Base-by-base conservation (phyloP, 2,329 filamentous ascomycete species). In the Talaromyces rugulosus region DNA sequence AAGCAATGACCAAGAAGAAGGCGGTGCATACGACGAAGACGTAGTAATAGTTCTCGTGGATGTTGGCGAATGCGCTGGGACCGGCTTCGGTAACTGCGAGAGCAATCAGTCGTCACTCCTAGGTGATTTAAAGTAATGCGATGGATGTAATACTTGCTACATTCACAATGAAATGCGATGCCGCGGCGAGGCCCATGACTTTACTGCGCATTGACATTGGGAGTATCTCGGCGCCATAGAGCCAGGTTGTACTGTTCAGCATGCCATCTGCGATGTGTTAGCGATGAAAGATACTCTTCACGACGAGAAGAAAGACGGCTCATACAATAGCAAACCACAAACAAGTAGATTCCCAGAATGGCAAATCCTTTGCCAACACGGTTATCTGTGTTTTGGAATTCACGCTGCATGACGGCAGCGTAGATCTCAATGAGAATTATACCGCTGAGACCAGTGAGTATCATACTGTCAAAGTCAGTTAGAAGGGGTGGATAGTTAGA, bases 21-120 rank as follows among this genome's bases (percentile, higher is more conserved):
- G 73, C 30, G 1, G 80, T 80, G 66, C 83, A 85, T 5, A 66
- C 79, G 1, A 85, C 82, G 63, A 86, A 86, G 18, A 86, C 83
- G 63, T 85, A 86, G 69, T 86, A 86, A 69, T 85, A 86, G 65
- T 85, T 86, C 66, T 86, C 79, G n/a, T 77, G 69, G 59, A 86
- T 86, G 51, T 78, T 84, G 14, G 81, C 81, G 66, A 86, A 85
- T 0, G 83, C 83, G 58, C 77, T 83, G 0, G 83, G 83, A 0
- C 83, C 83, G 6, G 81, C 82, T 69, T 84, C 80, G 58, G 82
- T 84, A 66, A 83, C 76, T 73, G 57, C 33, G 51, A 34, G 16
- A 33, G 6, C 18, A 9, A 40, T 52, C 12, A 44, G 16, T 28
- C 58, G 14, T 42, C 60, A 63, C 31, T 58, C 59, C 54, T 52